phyloP scores from a whole-genome alignment of 495 filamentous ascomycete genomes.

The Cryomyces minteri region DNA sequence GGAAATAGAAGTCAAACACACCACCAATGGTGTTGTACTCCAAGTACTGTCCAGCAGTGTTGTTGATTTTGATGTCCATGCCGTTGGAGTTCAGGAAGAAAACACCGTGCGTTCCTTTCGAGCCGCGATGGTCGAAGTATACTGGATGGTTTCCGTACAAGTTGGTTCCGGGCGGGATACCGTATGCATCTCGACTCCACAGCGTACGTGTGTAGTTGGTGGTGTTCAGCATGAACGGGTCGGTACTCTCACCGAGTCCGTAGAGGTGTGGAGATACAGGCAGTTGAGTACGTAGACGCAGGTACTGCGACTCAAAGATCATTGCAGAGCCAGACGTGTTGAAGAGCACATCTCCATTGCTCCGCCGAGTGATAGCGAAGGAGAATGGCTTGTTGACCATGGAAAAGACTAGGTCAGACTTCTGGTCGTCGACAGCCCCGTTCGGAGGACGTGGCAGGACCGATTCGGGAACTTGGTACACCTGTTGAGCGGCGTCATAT shows the following conservation, averaged over 20 bases:
- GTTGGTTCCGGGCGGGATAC: conserved; percentile 45
- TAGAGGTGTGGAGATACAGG: conserved; percentile 54
- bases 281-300: conserved; percentile 49
- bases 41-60: conserved; percentile 48
- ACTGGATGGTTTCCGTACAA: conserved; percentile 72
- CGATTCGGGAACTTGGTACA: conserved; percentile 63
- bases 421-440: conserved; percentile 11
- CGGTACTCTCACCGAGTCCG: conserved; percentile 64
- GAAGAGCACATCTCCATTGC: conserved; percentile 53
- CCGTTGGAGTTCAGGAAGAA: conserved; percentile 72
- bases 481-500: conserved; percentile 49
- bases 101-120: conserved; percentile 56
- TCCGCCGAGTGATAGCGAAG: conserved; percentile 46
- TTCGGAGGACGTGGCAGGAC: conserved; percentile 45
- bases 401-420: conserved; percentile 43
- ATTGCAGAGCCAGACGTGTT: conserved; percentile 50
- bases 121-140: conserved; percentile 61
- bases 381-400: conserved; percentile 52
- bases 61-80: conserved; percentile 74
- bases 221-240: conserved; percentile 51
- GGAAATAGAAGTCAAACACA: conserved; percentile 74
- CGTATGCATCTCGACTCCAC: conserved; percentile 62
- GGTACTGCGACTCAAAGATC: conserved; percentile 65
- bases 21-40: conserved; percentile 77
- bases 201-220: conserved; percentile 66